phyloP scores from a whole-genome alignment of 2,329 filamentous ascomycete genomes.

The Fusarium verrucosum region DNA sequence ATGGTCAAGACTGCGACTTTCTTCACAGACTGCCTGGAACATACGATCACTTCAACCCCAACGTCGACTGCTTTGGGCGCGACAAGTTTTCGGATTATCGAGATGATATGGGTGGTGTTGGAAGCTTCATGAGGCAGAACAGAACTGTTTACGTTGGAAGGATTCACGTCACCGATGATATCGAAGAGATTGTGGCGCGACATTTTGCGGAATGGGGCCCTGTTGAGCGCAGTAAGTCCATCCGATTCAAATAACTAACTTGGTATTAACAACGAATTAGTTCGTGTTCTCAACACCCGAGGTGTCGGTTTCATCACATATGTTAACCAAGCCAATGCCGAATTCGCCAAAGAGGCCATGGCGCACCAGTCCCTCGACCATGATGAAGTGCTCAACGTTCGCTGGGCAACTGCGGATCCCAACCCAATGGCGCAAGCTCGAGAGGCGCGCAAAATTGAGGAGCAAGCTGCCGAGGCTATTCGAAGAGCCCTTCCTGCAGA shows the following conservation, averaged over 20 bases:
- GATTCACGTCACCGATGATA: conserved; percentile 96
- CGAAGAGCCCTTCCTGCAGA: conserved; percentile 85
- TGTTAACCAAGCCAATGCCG: conserved; percentile 85
- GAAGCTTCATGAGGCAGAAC: conserved; percentile 92
- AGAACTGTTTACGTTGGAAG: conserved; percentile 91
- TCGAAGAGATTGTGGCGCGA: conserved; percentile 92
- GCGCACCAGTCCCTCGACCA: conserved; percentile 92
- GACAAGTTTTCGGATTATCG: conserved; percentile 94
- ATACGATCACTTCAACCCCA: conserved; percentile 91
- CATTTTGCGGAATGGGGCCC: conserved; percentile 98
- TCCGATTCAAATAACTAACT: background rate
- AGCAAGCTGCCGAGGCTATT: conserved; percentile 95
- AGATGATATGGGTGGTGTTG: conserved; percentile 98
- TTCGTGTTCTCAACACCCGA: conserved; percentile 84
- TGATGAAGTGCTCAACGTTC: conserved; percentile 90
- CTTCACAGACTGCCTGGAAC: conserved; percentile 87
- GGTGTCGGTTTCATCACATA: conserved; percentile 98
- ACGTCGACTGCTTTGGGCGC: conserved; percentile 87
- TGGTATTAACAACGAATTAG: conserved; percentile 40
- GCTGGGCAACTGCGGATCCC: conserved; percentile 96
- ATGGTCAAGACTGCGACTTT: conserved; percentile 93
- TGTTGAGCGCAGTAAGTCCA: conserved; percentile 74
- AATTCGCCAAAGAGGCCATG: conserved; percentile 96
- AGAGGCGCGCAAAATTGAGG: conserved; percentile 87
- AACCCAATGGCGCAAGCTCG: conserved; percentile 95